These are phyloP conservation scores for Kurtzmaniella quercitrusa DNA, from an alignment of 1,139 yeast species.

Conservation along the genomic window DNA sequence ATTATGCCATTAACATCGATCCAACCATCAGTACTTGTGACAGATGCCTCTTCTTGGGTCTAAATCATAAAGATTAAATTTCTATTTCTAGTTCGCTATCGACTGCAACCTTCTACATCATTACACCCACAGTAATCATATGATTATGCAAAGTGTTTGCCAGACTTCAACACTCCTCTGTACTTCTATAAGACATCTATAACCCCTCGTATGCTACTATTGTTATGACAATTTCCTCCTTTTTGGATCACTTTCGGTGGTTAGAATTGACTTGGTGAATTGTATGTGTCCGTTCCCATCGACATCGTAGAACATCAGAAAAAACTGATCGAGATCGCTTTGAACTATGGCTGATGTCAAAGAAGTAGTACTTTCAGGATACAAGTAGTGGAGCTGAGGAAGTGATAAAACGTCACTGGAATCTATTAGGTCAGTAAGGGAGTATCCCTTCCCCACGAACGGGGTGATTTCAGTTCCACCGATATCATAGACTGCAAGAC, in stretches of 20 bases:
- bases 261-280: slow-evolving; percentile 13
- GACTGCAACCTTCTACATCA: neutral
- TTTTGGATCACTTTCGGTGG: neutral
- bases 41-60: no score
- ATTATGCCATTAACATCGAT: no score
- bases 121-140: neutral
- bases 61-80: no score
- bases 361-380: slow-evolving; percentile 9
- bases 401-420: slow-evolving; percentile 15
- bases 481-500: slow-evolving; percentile 10
- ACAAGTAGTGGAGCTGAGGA: slow-evolving; percentile 19
- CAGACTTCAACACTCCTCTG: no score
- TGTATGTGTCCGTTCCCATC: slow-evolving; percentile 21
- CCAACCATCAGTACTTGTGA: no score
- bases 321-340: slow-evolving; percentile 23
- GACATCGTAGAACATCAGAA: slow-evolving; percentile 28
- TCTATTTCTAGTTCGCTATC: no score
- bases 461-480: slow-evolving; percentile 30
- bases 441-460: slow-evolving; percentile 20
- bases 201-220: neutral
- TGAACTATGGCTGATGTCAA: slow-evolving; percentile 6
- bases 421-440: slow-evolving; percentile 18
- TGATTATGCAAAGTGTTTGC: no score
- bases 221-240: neutral
- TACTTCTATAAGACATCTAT: no score